phyloP scores from a whole-genome alignment of 2,329 filamentous ascomycete genomes.

The Gnomoniopsis smithogilvyi region DNA sequence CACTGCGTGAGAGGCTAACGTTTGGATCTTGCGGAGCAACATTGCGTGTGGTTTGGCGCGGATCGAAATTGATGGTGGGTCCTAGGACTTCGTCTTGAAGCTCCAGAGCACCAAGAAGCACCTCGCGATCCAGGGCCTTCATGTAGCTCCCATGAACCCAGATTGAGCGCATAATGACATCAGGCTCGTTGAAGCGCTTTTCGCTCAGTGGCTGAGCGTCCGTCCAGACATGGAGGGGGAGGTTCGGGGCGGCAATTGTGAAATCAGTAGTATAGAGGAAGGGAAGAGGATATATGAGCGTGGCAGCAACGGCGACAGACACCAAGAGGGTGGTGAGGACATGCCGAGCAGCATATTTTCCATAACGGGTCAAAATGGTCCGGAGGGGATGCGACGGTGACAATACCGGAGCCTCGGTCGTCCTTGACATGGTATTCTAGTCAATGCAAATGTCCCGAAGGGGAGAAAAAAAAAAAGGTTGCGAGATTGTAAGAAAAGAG shows the following conservation, averaged over 20 bases:
- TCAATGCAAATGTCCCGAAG: slow-evolving; percentile 17
- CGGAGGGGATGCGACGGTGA: slow-evolving; percentile 63
- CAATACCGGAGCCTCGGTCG: slow-evolving; percentile 69
- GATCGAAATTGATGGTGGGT: slow-evolving; percentile 52
- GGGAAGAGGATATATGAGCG: slow-evolving; percentile 71
- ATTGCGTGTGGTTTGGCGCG: slow-evolving; percentile 33
- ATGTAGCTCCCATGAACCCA: slow-evolving; percentile 83
- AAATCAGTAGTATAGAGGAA: slow-evolving; percentile 73
- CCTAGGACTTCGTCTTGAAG: slow-evolving; percentile 70
- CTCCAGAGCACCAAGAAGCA: slow-evolving; percentile 64
- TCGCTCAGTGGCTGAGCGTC: slow-evolving; percentile 63
- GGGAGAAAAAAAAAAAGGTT: slow-evolving; percentile 7
- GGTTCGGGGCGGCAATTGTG: slow-evolving; percentile 65
- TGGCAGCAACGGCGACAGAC: slow-evolving; percentile 67
- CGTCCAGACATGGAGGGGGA: slow-evolving; percentile 81
- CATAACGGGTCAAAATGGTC: slow-evolving; percentile 63
- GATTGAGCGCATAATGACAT: slow-evolving; percentile 78
- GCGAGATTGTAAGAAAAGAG: slow-evolving; percentile 3
- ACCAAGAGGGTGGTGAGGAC: slow-evolving; percentile 71
- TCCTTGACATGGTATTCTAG: slow-evolving; percentile 46
- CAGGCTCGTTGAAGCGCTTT: slow-evolving; percentile 48
- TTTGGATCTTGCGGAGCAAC: slow-evolving; percentile 27
- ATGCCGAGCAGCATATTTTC: slow-evolving; percentile 67
- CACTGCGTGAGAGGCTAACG: slow-evolving; percentile 36
- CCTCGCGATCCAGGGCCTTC: slow-evolving; percentile 64